phyloP scores from a whole-genome alignment of 345 rosid genomes.

The Limnanthes douglasii region DNA sequence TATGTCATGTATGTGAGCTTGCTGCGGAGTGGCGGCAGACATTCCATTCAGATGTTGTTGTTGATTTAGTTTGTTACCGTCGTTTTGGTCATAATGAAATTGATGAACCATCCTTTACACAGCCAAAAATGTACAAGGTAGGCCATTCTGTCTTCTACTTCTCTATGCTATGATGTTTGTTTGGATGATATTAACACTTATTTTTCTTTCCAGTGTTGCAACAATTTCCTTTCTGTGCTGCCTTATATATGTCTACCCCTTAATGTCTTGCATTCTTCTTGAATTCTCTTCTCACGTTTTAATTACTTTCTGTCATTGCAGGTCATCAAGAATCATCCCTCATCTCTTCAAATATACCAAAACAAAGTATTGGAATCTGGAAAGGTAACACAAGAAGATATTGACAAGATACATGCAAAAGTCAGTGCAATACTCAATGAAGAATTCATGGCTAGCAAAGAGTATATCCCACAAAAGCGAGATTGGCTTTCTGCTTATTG shows the following conservation, averaged over 20 bases:
- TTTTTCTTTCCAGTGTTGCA: constrained; percentile 2
- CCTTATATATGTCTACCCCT: no score
- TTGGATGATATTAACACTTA: not conserved
- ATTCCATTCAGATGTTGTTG: constrained; percentile 73
- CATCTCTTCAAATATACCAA: constrained; percentile 42
- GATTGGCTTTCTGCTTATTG: constrained; percentile 77
- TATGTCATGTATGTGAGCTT: constrained; percentile 63
- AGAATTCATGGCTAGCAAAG: constrained; percentile 54
- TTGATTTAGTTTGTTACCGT: constrained; percentile 67
- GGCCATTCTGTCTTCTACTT: constrained; percentile 4
- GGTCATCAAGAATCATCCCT: constrained; percentile 56
- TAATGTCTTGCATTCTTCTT: no score
- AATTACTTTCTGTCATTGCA: no score
- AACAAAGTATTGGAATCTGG: constrained; percentile 47
- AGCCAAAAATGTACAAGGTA: constrained; percentile 77
- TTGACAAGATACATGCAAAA: constrained; percentile 42
- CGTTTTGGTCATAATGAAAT: constrained; percentile 81
- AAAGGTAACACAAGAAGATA: constrained; percentile 40
- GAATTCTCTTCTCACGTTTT: no score
- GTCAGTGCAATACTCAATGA: constrained; percentile 48
- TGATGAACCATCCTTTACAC: constrained; percentile 75
- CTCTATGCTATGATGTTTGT: not conserved
- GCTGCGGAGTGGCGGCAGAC: constrained; percentile 89
- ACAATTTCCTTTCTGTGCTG: not conserved
- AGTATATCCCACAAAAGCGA: constrained; percentile 43